Conservation (phyloP, 2,329 filamentous ascomycete genomes). For the Diplodia corticola region DNA sequence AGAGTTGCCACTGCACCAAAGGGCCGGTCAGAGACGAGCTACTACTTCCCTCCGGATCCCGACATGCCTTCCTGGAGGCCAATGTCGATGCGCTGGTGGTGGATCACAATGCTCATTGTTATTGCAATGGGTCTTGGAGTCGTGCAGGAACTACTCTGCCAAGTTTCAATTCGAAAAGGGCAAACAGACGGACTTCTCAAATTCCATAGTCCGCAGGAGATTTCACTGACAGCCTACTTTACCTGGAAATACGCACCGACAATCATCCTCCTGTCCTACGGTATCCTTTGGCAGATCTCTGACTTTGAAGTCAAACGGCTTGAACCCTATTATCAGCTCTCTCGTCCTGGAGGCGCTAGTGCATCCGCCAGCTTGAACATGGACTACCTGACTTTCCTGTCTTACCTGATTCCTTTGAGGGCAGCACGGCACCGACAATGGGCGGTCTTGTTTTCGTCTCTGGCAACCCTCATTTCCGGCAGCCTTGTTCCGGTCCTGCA, state of each 20-base stretch:
- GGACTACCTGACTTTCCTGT: conserved; percentile 70
- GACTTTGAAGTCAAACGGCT: conserved; percentile 54
- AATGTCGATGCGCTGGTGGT: conserved; percentile 41
- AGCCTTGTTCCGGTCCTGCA: conserved; percentile 69
- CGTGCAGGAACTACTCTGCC: conserved; percentile 41
- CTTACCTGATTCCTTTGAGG: conserved; percentile 63
- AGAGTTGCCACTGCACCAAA: conserved; percentile 14
- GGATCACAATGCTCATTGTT: conserved; percentile 36
- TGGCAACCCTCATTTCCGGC: conserved; percentile 65
- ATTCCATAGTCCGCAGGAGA: conserved; percentile 34
- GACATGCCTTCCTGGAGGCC: conserved; percentile 44
- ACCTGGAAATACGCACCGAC: conserved; percentile 46
- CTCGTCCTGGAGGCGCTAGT: conserved; percentile 38
- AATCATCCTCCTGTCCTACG: conserved; percentile 50
- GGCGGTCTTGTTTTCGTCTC: conserved; percentile 66
- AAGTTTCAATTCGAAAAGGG: conserved; percentile 33
- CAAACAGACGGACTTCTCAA: conserved; percentile 31
- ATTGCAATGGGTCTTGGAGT: conserved; percentile 38
- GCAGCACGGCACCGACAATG: conserved; percentile 65
- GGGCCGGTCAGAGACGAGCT: conserved; percentile 34
- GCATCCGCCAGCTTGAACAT: conserved; percentile 64
- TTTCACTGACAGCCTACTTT: conserved; percentile 36
- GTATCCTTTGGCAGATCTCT: conserved; percentile 52
- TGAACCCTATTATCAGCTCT: conserved; percentile 51
- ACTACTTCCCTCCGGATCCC: conserved; percentile 42